Percentiles rank a stretch among this genome's conserved stretches.
Conservation (phyloP, 495 filamentous ascomycete genomes). For the Aspergillus sparsus region DNA sequence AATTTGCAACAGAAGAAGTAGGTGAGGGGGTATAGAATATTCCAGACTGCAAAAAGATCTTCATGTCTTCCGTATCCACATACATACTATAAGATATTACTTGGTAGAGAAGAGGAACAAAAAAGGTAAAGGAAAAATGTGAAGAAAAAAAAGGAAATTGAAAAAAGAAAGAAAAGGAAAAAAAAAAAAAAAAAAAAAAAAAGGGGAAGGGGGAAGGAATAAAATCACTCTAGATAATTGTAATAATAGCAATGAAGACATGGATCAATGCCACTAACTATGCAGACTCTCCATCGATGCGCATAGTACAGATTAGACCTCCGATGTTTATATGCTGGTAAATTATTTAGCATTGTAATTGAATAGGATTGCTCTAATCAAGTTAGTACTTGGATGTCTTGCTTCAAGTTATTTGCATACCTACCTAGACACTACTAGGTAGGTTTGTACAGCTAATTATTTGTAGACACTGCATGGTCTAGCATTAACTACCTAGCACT, state of each 20-base stretch:
- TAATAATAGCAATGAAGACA: not conserved
- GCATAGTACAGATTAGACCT: not conserved
- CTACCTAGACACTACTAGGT: not conserved
- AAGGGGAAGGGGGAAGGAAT: not conserved
- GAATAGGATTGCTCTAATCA: too few species aligned
- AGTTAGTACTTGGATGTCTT: too few species aligned
- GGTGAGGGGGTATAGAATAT: constrained; percentile 6
- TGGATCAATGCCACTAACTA: constrained; percentile 7
- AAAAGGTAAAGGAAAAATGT: not conserved
- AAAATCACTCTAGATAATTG: not conserved
- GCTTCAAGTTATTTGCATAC: too few species aligned
- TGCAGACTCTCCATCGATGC: not conserved
- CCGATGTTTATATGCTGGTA: not conserved
- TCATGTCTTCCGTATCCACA: not conserved
- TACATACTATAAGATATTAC: not conserved
- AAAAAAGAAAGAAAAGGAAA: not conserved
- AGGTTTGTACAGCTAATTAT: not conserved
- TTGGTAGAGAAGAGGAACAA: not conserved
- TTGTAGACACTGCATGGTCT: not conserved
- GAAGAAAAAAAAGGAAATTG: too few species aligned
- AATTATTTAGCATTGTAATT: not conserved
- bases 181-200: not conserved
- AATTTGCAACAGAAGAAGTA: not conserved
- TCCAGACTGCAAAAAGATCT: constrained; percentile 3
- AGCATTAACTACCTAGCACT: too few species aligned